Conservation (phyloP, 1,284 basidiomycete genomes). For the Cutaneotrichosporon arboriforme region DNA sequence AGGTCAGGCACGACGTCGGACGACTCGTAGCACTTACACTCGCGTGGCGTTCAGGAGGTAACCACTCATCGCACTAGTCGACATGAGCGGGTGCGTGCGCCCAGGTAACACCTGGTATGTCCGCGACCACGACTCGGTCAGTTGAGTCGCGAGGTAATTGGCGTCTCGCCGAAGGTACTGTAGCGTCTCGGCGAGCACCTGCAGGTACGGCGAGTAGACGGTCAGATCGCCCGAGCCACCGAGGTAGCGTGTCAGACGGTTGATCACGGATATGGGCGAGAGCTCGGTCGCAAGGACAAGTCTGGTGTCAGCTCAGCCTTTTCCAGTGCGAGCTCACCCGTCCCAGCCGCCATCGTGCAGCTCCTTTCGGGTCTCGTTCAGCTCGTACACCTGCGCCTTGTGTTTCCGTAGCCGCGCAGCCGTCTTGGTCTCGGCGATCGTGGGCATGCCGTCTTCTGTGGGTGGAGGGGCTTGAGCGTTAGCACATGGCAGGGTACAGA, state of each 20-base stretch:
- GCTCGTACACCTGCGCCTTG: slow-evolving; percentile 43
- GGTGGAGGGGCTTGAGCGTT: slow-evolving; percentile 29
- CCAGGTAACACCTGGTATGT: slow-evolving; percentile 93
- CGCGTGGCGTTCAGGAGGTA: slow-evolving; percentile 78
- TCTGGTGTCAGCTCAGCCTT: slow-evolving; percentile 48
- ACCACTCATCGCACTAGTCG: slow-evolving; percentile 79
- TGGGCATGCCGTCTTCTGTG: slow-evolving; percentile 31
- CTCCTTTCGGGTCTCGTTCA: slow-evolving; percentile 66
- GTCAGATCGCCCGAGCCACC: slow-evolving; percentile 81
- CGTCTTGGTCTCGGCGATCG: slow-evolving; percentile 31
- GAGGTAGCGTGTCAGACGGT: slow-evolving; percentile 68
- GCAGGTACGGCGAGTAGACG: slow-evolving; percentile 74
- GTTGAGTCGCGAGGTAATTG: slow-evolving; percentile 67
- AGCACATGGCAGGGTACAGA: background rate
- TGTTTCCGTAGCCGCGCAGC: slow-evolving; percentile 29
- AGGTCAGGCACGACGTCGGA: background rate
- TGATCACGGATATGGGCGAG: slow-evolving; percentile 75
- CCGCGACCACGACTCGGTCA: slow-evolving; percentile 85
- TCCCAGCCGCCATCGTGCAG: slow-evolving; percentile 84
- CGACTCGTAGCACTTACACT: slow-evolving; percentile 58
- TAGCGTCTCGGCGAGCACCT: slow-evolving; percentile 75
- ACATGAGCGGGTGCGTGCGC: slow-evolving; percentile 93
- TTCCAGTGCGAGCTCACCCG: slow-evolving; percentile 54
- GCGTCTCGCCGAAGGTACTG: slow-evolving; percentile 62
- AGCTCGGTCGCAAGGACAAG: slow-evolving; percentile 79